phyloP scores from a whole-genome alignment of 257 asterid genomes.

The Nicotiana sylvestris region DNA sequence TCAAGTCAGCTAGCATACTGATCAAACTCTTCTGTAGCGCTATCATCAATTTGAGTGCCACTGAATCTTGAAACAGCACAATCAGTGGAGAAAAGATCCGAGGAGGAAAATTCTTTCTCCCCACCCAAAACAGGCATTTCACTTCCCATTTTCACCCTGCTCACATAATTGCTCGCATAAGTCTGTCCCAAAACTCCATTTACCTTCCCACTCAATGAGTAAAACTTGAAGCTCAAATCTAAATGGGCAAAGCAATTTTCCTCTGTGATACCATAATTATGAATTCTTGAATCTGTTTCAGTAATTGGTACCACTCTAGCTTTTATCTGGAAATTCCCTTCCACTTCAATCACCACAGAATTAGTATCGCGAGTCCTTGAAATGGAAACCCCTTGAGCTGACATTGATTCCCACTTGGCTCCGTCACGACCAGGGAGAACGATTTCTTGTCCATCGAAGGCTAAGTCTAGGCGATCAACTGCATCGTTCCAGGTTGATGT shows the following conservation, averaged over 20 bases:
- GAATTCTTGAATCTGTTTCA: constrained; percentile 48
- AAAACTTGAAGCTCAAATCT: constrained; percentile 71
- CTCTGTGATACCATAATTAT: constrained; percentile 57
- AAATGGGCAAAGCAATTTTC: constrained; percentile 86
- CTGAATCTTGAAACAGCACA: constrained; percentile 60
- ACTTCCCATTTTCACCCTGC: constrained; percentile 74
- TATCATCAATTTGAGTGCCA: constrained; percentile 19
- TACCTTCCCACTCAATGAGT: constrained; percentile 54
- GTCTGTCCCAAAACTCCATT: constrained; percentile 79
- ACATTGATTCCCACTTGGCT: constrained; percentile 30
- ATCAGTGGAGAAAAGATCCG: constrained; percentile 58
- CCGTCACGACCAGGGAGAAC: constrained; percentile 42
- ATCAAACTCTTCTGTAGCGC: not conserved
- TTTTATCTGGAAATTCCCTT: constrained; percentile 67
- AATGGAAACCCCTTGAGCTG: constrained; percentile 25
- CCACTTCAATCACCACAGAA: constrained; percentile 50
- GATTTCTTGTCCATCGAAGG: constrained; percentile 43
- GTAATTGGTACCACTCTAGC: constrained; percentile 74
- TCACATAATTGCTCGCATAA: constrained; percentile 51
- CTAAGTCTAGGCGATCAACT: constrained; percentile 49
- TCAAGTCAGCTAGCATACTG: constrained; percentile 35
- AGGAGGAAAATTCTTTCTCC: constrained; percentile 47
- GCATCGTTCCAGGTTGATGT: constrained; percentile 58
- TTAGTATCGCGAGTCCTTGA: constrained; percentile 46
- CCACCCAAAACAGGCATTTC: constrained; percentile 91